Evolutionary conservation across 305 asterid genomes (phyloP).

Genomic region (Lippia alba): DNA sequence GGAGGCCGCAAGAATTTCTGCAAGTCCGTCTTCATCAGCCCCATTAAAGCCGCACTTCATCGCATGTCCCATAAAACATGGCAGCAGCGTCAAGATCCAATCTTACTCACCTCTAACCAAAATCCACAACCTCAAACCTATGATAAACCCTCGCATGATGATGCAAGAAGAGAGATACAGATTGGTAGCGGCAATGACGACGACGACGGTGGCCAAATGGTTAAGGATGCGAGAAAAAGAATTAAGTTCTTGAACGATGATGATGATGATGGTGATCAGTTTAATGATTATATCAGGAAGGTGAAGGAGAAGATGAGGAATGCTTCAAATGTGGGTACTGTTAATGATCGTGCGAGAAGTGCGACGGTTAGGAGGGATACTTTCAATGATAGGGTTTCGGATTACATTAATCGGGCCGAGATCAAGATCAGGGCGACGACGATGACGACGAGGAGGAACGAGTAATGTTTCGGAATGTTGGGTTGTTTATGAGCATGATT

Average conservation of each 20-base stretch:
- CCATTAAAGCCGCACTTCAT: not conserved
- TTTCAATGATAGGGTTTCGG: constrained; percentile 50
- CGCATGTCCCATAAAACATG: too few relatives aligned
- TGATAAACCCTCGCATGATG: too few relatives aligned
- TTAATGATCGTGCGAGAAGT: constrained; percentile 12
- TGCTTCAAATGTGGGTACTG: constrained; percentile 27
- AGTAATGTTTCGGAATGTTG: too few relatives aligned
- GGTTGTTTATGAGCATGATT: too few relatives aligned
- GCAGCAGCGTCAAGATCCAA: too few relatives aligned
- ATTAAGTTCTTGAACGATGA: not conserved
- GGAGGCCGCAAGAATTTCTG: constrained; percentile 18
- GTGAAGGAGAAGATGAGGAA: constrained; percentile 44
- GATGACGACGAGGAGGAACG: constrained; percentile 29
- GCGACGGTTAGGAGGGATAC: constrained; percentile 52
- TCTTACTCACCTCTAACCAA: too few relatives aligned
- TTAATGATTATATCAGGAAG: constrained; percentile 40
- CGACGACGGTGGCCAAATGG: too few relatives aligned
- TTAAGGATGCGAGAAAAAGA: not conserved
- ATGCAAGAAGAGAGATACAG: too few relatives aligned
- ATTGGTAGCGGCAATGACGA: too few relatives aligned
- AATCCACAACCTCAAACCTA: too few relatives aligned
- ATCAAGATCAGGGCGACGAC: constrained; percentile 46
- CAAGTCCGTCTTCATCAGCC: not conserved
- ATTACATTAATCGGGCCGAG: constrained; percentile 51
- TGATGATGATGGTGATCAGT: constrained; percentile 13